Conservation (phyloP, 345 rosid species). For the Pugionium cornutum region DNA sequence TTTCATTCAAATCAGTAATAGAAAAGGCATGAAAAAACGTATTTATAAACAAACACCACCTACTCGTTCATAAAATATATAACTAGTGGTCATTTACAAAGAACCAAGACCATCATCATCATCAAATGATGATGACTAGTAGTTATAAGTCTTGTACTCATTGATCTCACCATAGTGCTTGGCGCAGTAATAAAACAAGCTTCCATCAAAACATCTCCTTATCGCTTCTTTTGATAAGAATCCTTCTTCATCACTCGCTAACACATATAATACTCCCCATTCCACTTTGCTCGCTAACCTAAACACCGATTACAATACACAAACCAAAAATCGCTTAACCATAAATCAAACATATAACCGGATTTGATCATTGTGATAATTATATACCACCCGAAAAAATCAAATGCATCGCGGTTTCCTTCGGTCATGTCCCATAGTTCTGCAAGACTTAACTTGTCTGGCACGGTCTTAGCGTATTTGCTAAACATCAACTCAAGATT, state of each 20-base stretch:
- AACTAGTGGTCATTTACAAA: not conserved
- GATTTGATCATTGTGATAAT: not conserved
- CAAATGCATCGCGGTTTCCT: conserved; percentile 57
- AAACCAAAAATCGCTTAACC: not conserved
- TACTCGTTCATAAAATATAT: too few species aligned
- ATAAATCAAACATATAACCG: not conserved
- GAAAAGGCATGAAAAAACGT: not conserved
- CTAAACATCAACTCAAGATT: conserved; percentile 68
- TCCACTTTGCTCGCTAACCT: conserved; percentile 62
- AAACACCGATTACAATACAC: conserved; percentile 4
- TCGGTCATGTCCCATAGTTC: conserved; percentile 87
- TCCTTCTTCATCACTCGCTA: conserved; percentile 76
- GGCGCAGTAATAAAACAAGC: conserved; percentile 75
- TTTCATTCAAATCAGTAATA: not conserved
- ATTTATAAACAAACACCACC: not conserved
- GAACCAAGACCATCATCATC: conserved; percentile 8
- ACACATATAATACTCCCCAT: conserved; percentile 59
- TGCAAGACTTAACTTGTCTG: conserved; percentile 55
- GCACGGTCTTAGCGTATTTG: conserved; percentile 67
- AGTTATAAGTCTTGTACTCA: conserved; percentile 13
- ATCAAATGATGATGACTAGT: conserved; percentile 5
- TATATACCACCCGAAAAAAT: conserved; percentile 65
- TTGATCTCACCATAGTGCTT: conserved; percentile 35
- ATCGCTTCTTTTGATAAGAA: conserved; percentile 72
- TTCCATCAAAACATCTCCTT: conserved; percentile 74